phyloP scores from a whole-genome alignment of 305 asterid species.

The Solanum hybrid region DNA sequence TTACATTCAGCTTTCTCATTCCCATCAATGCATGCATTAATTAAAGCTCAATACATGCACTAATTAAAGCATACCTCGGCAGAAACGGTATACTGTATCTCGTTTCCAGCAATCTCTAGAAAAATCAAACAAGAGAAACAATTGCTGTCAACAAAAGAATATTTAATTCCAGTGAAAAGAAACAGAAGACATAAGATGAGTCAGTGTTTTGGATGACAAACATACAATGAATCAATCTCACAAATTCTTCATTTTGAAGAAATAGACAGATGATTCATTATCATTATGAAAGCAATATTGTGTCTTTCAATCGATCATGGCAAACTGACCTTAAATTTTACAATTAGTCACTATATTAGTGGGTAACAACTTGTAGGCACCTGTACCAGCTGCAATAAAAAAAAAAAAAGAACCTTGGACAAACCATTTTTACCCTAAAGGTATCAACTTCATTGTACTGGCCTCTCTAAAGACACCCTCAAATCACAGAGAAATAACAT shows the following conservation, averaged over 20 bases:
- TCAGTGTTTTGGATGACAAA: not conserved
- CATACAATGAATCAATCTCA: not conserved
- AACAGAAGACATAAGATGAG: not conserved
- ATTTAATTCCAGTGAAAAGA: not conserved
- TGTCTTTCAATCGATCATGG: not conserved
- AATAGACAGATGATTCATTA: not conserved
- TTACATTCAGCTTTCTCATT: not conserved
- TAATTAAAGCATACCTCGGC: conserved; percentile 52
- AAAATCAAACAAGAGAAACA: conserved; percentile 2
- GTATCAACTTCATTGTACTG: not conserved
- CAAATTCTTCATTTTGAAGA: not conserved
- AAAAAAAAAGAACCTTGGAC: not conserved
- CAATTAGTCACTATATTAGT: not conserved
- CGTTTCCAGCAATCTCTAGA: conserved; percentile 45
- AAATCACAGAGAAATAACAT: not conserved
- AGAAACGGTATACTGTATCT: conserved; percentile 46
- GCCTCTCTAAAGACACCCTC: not conserved
- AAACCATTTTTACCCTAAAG: not conserved
- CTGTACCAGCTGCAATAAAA: not conserved
- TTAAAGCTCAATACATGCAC: not conserved
- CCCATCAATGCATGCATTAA: not conserved
- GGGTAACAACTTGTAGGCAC: not conserved
- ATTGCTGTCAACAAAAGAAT: not conserved
- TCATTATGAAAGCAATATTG: not conserved
- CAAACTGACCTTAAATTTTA: not conserved